Evolutionary conservation across 345 rosid genomes (phyloP).

Genomic region (Camelina hispida): DNA sequence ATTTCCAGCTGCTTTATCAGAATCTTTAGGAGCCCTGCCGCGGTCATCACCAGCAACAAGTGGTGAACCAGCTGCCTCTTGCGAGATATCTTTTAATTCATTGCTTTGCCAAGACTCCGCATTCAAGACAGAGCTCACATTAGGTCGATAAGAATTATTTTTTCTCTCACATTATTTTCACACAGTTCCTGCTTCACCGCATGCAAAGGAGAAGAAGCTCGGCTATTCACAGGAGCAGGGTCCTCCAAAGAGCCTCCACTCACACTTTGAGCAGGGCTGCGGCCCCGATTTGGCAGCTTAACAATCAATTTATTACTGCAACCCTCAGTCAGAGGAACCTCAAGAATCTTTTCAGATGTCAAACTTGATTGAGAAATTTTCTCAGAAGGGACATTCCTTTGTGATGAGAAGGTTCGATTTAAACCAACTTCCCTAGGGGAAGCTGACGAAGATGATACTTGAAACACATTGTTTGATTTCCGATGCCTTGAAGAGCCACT

Average conservation of each 20-base stretch:
- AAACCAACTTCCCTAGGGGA: slow-evolving; percentile 53
- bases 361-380: slow-evolving; percentile 56
- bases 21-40: slow-evolving; percentile 49
- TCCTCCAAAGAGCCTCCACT: slow-evolving; percentile 80
- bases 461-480: not conserved
- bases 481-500: slow-evolving; percentile 6
- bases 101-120: slow-evolving; percentile 67
- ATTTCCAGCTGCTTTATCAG: slow-evolving; percentile 49
- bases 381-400: slow-evolving; percentile 57
- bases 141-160: slow-evolving; percentile 50
- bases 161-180: slow-evolving; percentile 54
- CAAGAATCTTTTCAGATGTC: slow-evolving; percentile 59
- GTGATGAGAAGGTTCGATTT: slow-evolving; percentile 56
- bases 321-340: slow-evolving; percentile 58
- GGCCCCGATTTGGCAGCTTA: slow-evolving; percentile 72
- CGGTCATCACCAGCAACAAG: slow-evolving; percentile 53
- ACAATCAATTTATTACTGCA: slow-evolving; percentile 72
- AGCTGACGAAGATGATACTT: not conserved
- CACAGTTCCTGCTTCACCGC: slow-evolving; percentile 64
- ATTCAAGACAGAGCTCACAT: slow-evolving; percentile 51
- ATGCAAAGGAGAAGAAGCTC: slow-evolving; percentile 63
- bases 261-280: slow-evolving; percentile 69
- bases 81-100: slow-evolving; percentile 62
- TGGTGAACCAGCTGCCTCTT: slow-evolving; percentile 62
- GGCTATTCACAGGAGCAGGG: slow-evolving; percentile 54